Percentiles rank a stretch among this genome's conserved stretches.
phyloP scores from a whole-genome alignment of 768 basidiomycete genomes.

The Rhodosporidiobolus odoratus region DNA sequence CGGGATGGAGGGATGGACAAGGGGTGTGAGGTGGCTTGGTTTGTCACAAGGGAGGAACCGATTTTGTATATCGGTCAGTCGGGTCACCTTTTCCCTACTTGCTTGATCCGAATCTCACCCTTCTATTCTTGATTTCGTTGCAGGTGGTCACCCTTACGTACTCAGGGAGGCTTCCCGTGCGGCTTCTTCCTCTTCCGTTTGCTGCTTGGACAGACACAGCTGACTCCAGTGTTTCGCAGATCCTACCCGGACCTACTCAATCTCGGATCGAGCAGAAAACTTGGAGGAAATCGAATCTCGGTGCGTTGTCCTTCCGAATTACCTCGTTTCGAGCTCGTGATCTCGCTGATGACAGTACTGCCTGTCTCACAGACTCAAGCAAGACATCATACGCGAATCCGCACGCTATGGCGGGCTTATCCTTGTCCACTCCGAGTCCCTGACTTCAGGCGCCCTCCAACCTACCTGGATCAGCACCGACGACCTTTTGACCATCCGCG shows the following conservation, averaged over 20 bases:
- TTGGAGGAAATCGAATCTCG: constrained; percentile 76
- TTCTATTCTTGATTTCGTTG: neutral
- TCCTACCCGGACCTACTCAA: constrained; percentile 66
- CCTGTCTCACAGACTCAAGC: constrained; percentile 61
- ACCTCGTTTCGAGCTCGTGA: neutral
- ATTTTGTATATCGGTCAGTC: constrained; percentile 66
- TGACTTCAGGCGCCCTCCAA: constrained; percentile 56
- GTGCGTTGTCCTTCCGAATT: constrained; percentile 2
- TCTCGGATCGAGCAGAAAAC: constrained; percentile 91
- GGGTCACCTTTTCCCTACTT: neutral
- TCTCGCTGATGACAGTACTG: neutral
- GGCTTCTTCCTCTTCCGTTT: neutral
- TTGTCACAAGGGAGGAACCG: constrained; percentile 94
- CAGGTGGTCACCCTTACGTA: constrained; percentile 75
- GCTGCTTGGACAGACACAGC: neutral
- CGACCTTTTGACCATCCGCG: constrained; percentile 79
- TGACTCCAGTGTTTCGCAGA: constrained; percentile 48
- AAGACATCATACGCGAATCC: constrained; percentile 83
- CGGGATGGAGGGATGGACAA: neutral
- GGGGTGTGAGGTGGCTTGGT: constrained; percentile 63
- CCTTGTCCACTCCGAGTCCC: constrained; percentile 68
- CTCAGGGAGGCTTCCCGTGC: constrained; percentile 64
- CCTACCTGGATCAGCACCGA: constrained; percentile 95
- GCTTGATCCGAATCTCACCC: neutral
- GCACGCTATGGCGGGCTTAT: constrained; percentile 79